Conservation (phyloP, 2,329 filamentous ascomycete genomes). For the Diaporthe sp. region DNA sequence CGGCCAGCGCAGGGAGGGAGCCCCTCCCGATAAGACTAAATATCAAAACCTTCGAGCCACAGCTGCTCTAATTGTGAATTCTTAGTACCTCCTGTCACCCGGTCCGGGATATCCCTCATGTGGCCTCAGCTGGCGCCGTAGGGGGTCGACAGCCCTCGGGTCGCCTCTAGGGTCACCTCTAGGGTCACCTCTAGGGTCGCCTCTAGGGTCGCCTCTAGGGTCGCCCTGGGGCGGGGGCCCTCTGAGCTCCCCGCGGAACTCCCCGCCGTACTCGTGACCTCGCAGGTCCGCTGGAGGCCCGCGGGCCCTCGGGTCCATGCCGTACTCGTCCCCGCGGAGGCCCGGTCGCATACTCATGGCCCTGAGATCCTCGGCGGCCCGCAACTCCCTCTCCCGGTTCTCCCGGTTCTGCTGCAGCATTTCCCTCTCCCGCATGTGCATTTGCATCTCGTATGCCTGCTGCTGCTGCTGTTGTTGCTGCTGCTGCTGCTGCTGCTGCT, state of each 20-base stretch:
- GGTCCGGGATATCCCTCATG: slow-evolving; percentile 33
- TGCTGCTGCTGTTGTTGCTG: slow-evolving; percentile 20
- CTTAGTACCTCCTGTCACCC: slow-evolving; percentile 31
- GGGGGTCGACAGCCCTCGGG: slow-evolving; percentile 24
- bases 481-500: slow-evolving; percentile 8
- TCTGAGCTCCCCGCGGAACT: slow-evolving; percentile 33
- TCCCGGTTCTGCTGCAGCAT: slow-evolving; percentile 13
- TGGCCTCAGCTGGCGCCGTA: slow-evolving; percentile 31
- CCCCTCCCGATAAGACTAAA: background rate
- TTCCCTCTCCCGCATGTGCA: slow-evolving; percentile 30
- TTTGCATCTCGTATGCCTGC: slow-evolving; percentile 27
- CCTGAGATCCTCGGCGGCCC: slow-evolving; percentile 26
- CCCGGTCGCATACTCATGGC: slow-evolving; percentile 32
- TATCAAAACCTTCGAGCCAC: background rate
- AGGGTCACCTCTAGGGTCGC: slow-evolving; percentile 8
- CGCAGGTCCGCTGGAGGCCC: slow-evolving; percentile 21
- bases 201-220: background rate
- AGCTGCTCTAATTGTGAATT: background rate
- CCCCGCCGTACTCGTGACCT: slow-evolving; percentile 10
- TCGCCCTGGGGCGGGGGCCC: slow-evolving; percentile 17
- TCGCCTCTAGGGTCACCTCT: slow-evolving; percentile 4
- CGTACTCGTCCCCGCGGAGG: slow-evolving; percentile 21
- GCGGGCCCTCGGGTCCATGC: slow-evolving; percentile 25
- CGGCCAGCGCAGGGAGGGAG: background rate
- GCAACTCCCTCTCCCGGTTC: slow-evolving; percentile 26